Percentiles rank a stretch among this genome's conserved stretches.
phyloP scores from a whole-genome alignment of 805 yeast genomes.

The Teunomyces kruisii region DNA sequence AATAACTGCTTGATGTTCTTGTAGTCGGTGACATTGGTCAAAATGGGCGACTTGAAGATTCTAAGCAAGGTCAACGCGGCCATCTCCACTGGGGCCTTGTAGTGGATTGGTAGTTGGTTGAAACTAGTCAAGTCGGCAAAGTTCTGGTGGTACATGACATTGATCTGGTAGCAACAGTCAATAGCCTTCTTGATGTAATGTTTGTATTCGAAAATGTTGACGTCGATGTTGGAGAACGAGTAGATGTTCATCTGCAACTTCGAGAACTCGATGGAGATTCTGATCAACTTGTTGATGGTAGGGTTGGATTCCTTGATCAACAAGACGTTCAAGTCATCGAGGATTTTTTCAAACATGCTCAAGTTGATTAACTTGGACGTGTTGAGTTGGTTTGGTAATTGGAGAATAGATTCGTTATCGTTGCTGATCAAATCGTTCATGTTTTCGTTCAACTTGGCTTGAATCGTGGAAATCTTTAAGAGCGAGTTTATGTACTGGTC shows the following conservation, averaged over 20 bases:
- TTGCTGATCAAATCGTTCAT: slow-evolving; percentile 31
- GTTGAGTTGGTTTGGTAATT: slow-evolving; percentile 16
- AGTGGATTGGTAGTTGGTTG: slow-evolving; percentile 41
- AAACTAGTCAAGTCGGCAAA: slow-evolving; percentile 17
- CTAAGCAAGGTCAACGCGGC: slow-evolving; percentile 30
- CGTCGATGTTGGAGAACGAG: slow-evolving; percentile 25
- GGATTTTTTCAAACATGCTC: slow-evolving; percentile 43
- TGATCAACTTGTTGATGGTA: slow-evolving; percentile 23
- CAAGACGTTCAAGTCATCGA: slow-evolving; percentile 25
- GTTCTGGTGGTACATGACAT: slow-evolving; percentile 23
- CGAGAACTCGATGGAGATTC: slow-evolving; percentile 35
- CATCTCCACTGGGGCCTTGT: slow-evolving; percentile 37
- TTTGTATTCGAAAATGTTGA: slow-evolving; percentile 29
- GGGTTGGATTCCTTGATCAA: slow-evolving; percentile 14
- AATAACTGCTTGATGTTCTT: slow-evolving; percentile 23
- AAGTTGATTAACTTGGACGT: slow-evolving; percentile 36
- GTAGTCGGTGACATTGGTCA: slow-evolving; percentile 25
- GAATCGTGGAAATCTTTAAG: slow-evolving; percentile 33
- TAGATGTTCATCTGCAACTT: slow-evolving; percentile 39
- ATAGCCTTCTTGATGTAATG: slow-evolving; percentile 25
- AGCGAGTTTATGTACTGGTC: slow-evolving; percentile 26
- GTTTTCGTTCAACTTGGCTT: slow-evolving; percentile 40
- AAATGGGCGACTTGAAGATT: slow-evolving; percentile 32
- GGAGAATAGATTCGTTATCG: slow-evolving; percentile 11
- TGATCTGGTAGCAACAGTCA: slow-evolving; percentile 24